A percentile compares a stretch with the other conserved stretches of the same genome.
Evolutionary conservation across 768 basidiomycete species (phyloP).

Genomic region (Antrodiella citrinella): DNA sequence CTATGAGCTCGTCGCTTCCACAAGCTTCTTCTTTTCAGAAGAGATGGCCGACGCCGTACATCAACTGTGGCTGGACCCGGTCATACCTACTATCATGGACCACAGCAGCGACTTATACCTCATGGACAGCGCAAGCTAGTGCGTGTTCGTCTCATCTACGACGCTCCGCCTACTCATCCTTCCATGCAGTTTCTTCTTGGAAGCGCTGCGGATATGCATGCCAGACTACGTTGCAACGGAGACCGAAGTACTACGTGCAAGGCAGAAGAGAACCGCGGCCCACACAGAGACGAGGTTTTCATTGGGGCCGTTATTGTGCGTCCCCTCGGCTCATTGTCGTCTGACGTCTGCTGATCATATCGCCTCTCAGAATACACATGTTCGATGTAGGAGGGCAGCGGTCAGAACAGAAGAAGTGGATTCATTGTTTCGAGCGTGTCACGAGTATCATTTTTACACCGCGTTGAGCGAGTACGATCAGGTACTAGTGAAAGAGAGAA

Average conservation of each 20-base stretch:
- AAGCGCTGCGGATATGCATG: slow-evolving; percentile 76
- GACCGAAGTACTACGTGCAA: slow-evolving; percentile 80
- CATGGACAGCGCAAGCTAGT: slow-evolving; percentile 94
- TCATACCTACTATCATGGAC: slow-evolving; percentile 41
- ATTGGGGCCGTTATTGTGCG: slow-evolving; percentile 45
- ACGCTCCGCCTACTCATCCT: slow-evolving; percentile 2
- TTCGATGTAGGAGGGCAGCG: slow-evolving; percentile 69
- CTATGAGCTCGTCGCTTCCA: slow-evolving; percentile 39
- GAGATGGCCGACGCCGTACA: slow-evolving; percentile 64
- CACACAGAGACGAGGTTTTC: slow-evolving; percentile 81
- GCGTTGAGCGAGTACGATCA: slow-evolving; percentile 74
- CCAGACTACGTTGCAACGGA: slow-evolving; percentile 81
- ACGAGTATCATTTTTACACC: slow-evolving; percentile 72
- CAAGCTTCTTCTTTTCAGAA: slow-evolving; percentile 41
- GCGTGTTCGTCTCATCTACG: slow-evolving; percentile 20
- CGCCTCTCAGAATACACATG: slow-evolving; percentile 47
- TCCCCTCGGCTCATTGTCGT: slow-evolving; percentile 5
- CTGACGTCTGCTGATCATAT: background rate
- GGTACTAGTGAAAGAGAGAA: slow-evolving; percentile 60
- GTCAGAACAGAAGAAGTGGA: slow-evolving; percentile 55
- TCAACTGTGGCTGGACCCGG: slow-evolving; percentile 63
- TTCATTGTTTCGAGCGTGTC: slow-evolving; percentile 67
- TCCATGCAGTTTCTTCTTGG: slow-evolving; percentile 66
- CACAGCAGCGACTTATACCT: slow-evolving; percentile 77
- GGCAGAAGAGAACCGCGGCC: slow-evolving; percentile 90